Percentiles rank a stretch among this genome's conserved stretches.
Evolutionary conservation across 148 eudicot species (phyloP).

Genomic region (Gaultheria prostrata): DNA sequence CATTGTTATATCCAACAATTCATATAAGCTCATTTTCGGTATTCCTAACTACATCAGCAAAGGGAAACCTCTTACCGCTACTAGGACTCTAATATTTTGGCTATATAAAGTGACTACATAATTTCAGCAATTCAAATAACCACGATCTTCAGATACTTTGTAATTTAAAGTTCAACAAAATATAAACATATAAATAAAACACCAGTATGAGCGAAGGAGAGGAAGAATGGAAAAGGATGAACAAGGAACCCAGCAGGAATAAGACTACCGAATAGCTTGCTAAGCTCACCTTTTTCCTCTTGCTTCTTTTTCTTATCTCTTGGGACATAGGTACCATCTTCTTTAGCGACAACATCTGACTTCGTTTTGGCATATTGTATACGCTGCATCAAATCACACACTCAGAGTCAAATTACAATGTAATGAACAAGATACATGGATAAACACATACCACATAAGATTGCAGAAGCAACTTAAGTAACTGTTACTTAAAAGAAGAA

Average conservation of each 20-base stretch:
- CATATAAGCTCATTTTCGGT: neutral
- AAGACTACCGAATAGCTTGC: neutral
- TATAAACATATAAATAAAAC: neutral
- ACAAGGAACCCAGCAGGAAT: neutral
- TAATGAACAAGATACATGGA: neutral
- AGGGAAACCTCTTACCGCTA: neutral
- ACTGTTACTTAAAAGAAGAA: neutral
- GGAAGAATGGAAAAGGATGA: neutral
- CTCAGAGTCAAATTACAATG: neutral
- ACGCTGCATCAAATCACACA: constrained; percentile 45
- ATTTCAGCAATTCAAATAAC: neutral
- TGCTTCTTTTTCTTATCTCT: constrained; percentile 81
- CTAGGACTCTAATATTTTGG: neutral
- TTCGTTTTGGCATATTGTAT: constrained; percentile 91
- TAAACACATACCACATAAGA: neutral
- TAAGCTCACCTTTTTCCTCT: constrained; percentile 74
- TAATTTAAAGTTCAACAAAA: neutral
- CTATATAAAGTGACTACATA: neutral
- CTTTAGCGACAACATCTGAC: constrained; percentile 91
- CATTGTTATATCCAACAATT: neutral
- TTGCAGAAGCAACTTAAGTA: neutral
- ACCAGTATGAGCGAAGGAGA: neutral
- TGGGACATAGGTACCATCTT: constrained; percentile 66
- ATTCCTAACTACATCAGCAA: neutral
- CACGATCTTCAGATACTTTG: neutral